Conservation (phyloP, 305 asterid species). For the Salvia sclarea region DNA sequence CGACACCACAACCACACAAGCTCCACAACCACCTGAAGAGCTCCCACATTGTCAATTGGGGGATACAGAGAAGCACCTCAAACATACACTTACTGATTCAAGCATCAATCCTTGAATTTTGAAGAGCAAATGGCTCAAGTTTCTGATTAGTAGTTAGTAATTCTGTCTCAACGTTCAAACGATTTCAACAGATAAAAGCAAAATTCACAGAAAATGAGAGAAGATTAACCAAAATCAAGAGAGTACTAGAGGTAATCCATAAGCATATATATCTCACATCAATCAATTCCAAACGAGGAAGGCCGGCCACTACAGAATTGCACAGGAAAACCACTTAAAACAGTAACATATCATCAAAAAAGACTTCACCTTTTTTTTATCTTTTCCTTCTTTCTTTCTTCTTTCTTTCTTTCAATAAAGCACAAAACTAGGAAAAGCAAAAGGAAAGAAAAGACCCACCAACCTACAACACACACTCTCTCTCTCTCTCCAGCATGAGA, state of each 20-base stretch:
- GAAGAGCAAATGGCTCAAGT: background rate
- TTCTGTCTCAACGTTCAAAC: background rate
- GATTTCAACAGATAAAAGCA: background rate
- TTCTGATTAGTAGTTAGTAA: background rate
- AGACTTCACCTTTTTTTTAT: background rate
- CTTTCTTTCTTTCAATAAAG: too few relatives aligned
- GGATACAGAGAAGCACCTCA: background rate
- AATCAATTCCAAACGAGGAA: too few relatives aligned
- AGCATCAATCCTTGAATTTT: background rate
- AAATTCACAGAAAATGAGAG: background rate
- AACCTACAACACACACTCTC: background rate
- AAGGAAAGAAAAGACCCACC: background rate
- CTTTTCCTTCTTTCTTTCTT: too few relatives aligned
- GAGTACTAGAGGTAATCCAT: too few relatives aligned
- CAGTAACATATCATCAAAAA: background rate
- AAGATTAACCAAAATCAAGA: background rate
- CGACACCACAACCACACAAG: slow-evolving; percentile 77
- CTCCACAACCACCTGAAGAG: slow-evolving; percentile 83
- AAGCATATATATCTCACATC: too few relatives aligned
- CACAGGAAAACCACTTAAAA: background rate
- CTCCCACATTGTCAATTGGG: background rate
- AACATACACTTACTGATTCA: background rate
- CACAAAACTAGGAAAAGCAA: too few relatives aligned
- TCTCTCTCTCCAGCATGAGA: background rate
- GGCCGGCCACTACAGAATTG: too few relatives aligned